phyloP scores from a whole-genome alignment of 371 early-diverging fungal species.

The Amoeboradix gromovi region DNA sequence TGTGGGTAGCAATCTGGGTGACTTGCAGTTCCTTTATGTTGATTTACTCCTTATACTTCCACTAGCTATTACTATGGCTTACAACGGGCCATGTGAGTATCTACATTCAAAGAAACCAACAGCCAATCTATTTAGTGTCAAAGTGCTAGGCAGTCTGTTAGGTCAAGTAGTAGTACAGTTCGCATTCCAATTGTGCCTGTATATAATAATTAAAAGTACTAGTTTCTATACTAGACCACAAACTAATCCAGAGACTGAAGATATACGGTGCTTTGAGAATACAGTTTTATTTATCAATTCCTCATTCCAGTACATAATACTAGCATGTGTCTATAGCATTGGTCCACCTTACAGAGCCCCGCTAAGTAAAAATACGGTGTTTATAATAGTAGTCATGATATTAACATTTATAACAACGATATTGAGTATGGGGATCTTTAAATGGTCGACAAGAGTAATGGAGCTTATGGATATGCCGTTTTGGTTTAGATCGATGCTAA shows the following conservation, averaged over 20 bases:
- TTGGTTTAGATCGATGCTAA: neutral
- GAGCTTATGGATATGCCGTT: neutral
- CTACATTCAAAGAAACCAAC: conserved; percentile 52
- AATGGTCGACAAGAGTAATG: neutral
- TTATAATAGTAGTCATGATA: neutral
- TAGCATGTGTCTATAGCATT: conserved; percentile 63
- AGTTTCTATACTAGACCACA: conserved; percentile 16
- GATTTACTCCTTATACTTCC: conserved; percentile 66
- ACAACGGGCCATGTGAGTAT: conserved; percentile 21
- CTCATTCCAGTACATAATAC: conserved; percentile 62
- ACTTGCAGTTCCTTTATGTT: conserved; percentile 63
- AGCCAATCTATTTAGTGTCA: conserved; percentile 58
- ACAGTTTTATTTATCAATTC: conserved; percentile 58
- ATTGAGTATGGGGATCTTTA: neutral
- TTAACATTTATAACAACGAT: neutral
- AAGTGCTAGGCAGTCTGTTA: conserved; percentile 56
- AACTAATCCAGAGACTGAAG: conserved; percentile 32
- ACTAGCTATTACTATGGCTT: conserved; percentile 31
- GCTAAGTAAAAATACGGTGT: conserved; percentile 38
- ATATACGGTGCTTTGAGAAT: conserved; percentile 48
- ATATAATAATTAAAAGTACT: conserved; percentile 32
- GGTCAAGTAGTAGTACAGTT: conserved; percentile 56
- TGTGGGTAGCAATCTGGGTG: conserved; percentile 54
- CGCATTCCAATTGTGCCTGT: conserved; percentile 38
- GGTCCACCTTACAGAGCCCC: conserved; percentile 73